phyloP scores from a whole-genome alignment of 1,284 basidiomycete species.

The Cryptococcus jaspeensis region DNA sequence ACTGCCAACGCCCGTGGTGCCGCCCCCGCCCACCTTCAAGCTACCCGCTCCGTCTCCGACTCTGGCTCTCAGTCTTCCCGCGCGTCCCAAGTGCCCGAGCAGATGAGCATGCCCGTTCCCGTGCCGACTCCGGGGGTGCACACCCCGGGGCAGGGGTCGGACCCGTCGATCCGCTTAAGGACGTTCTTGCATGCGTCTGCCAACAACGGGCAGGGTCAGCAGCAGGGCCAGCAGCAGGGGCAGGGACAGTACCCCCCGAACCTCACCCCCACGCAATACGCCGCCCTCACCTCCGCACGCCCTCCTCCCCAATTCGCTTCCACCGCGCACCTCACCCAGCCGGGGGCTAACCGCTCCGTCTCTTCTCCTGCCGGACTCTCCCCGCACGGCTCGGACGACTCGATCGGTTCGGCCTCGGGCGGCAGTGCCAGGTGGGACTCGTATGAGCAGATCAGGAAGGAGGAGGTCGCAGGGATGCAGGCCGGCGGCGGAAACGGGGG shows the following conservation, averaged over 20 bases:
- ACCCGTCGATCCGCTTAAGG: slow-evolving; percentile 25
- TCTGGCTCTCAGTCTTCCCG: slow-evolving; percentile 8
- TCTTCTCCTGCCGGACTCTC: neutral
- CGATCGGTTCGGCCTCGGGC: slow-evolving; percentile 5
- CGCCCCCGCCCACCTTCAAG: slow-evolving; percentile 2
- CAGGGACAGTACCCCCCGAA: neutral
- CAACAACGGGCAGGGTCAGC: too few relatives aligned
- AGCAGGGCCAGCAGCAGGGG: too few relatives aligned
- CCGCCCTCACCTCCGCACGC: neutral
- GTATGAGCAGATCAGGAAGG: slow-evolving; percentile 40
- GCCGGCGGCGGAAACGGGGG: neutral
- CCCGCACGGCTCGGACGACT: neutral
- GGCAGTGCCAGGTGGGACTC: slow-evolving; percentile 26
- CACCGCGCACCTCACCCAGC: neutral
- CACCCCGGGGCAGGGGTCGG: slow-evolving; percentile 4
- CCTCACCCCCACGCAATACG: neutral
- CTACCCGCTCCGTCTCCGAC: slow-evolving; percentile 7
- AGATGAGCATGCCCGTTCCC: slow-evolving; percentile 37
- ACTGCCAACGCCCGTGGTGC: slow-evolving; percentile 11
- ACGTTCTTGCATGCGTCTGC: slow-evolving; percentile 19
- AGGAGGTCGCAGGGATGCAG: slow-evolving; percentile 31
- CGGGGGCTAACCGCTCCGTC: neutral
- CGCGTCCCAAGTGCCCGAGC: slow-evolving; percentile 23
- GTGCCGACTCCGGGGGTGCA: slow-evolving; percentile 19
- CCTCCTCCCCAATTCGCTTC: slow-evolving; percentile 1